Percentiles rank a stretch among this genome's conserved stretches.
phyloP scores from a whole-genome alignment of 2,329 filamentous ascomycete genomes.

The Pseudogymnoascus sp. region DNA sequence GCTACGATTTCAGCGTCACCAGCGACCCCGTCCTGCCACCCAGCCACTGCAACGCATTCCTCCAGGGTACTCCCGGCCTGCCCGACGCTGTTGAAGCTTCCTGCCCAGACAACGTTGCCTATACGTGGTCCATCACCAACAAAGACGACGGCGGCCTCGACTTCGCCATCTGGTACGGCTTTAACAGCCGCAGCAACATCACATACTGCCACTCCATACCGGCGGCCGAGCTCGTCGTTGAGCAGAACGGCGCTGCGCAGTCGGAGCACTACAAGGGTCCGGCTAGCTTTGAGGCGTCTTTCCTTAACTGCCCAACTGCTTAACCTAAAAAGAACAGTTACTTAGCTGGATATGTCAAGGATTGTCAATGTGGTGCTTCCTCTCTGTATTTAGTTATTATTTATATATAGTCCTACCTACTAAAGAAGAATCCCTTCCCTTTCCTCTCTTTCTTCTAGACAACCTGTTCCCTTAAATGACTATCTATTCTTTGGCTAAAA shows the following conservation, averaged over 20 bases:
- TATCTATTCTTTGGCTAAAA: too few relatives aligned
- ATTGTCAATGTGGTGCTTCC: too few relatives aligned
- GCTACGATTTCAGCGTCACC: constrained; percentile 28
- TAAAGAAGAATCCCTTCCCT: too few relatives aligned
- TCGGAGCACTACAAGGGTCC: constrained; percentile 13
- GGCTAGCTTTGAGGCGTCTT: constrained; percentile 11
- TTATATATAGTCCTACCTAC: too few relatives aligned
- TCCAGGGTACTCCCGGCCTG: constrained; percentile 27
- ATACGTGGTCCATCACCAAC: constrained; percentile 14
- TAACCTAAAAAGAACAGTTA: too few relatives aligned
- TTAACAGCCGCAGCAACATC: constrained; percentile 16
- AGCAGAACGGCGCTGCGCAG: constrained; percentile 17
- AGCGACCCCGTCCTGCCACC: constrained; percentile 17
- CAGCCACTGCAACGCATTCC: constrained; percentile 25
- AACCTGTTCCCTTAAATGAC: too few relatives aligned
- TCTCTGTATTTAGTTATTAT: too few relatives aligned
- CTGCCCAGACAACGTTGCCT: constrained; percentile 27
- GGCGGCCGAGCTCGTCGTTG: constrained; percentile 20
- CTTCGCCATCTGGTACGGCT: constrained; percentile 15
- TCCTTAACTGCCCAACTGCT: constrained; percentile 11
- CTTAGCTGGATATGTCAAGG: too few relatives aligned
- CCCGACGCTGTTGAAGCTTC: constrained; percentile 33
- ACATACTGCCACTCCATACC: constrained; percentile 16
- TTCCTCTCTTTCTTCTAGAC: too few relatives aligned
- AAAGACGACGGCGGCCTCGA: constrained; percentile 9